Evolutionary conservation across 805 yeast species (phyloP), one percentile per base, ranked within the genome.

Genomic region (Kuraishia piskuri): DNA sequence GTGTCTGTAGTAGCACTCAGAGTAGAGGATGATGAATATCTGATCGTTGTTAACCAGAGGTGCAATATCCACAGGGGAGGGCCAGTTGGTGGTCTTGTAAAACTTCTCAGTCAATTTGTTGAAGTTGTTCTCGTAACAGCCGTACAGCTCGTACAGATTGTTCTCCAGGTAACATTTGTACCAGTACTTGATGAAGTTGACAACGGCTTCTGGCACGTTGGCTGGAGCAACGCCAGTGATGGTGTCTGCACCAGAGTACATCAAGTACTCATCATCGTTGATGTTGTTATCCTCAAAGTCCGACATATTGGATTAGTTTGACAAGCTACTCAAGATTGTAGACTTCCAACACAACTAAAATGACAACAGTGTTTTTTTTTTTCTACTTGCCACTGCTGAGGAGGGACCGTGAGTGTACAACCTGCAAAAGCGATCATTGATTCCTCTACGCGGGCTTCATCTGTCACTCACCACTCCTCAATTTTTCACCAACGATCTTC

Each of bases 1-100:
- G 58, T 76, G 80, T 58, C 80, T 72, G 65, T 74, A 76, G 65
- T 76, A 76, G 54, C 76, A 71, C 62, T 76, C 80, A 8, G 77
- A 71, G 66, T 76, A 76, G 37, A 77, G 63, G 24, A 73, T 71
- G 49, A 76, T 61, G 59, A 76, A 76, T 31, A 69, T 70, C 57
- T 70, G 74, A 59, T 77, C 80, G 55, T 72, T 61, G 58, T 68
- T 64, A 23, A 76, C 80, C 23, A 76, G 58, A 26, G 76, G 70
- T 9, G 74, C 66, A 37, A 76, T 74, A 37, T 73, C 73, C 48
- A 64, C 61, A 46, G 80, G 79, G 22, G 71, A 69, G 24, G 80
- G 80, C 79, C 80, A 76, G 52, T 62, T 64, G 56, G 72, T 71
- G 21, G 48, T 46, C 51, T 37, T 49, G 63, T 69, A 76, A 61